Percentiles rank a stretch among this genome's conserved stretches.
Evolutionary conservation across 441 rosid genomes (phyloP).

Genomic region (Adansonia gregorii): DNA sequence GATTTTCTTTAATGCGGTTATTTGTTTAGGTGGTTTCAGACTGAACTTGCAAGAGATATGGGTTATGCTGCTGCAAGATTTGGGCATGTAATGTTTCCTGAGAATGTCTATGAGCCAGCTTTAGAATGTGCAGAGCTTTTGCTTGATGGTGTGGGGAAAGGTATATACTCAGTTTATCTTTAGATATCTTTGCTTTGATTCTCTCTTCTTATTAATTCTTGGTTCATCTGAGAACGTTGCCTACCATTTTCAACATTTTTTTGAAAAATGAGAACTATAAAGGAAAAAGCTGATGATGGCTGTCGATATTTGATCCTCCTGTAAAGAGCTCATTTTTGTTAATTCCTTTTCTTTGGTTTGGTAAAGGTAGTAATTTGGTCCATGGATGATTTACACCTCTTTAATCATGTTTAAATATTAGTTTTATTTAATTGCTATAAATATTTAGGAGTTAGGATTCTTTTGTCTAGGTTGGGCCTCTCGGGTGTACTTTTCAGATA

Average conservation of each 20-base stretch:
- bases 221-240: background rate
- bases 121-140: slow-evolving; percentile 86
- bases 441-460: slow-evolving; percentile 21
- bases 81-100: slow-evolving; percentile 98
- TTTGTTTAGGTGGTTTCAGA: slow-evolving; percentile 84
- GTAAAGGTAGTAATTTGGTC: background rate
- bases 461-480: slow-evolving; percentile 87
- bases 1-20: slow-evolving; percentile 50
- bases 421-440: background rate
- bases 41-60: slow-evolving; percentile 95
- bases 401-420: slow-evolving; percentile 15
- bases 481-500: slow-evolving; percentile 81
- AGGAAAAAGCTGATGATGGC: background rate
- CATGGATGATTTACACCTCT: slow-evolving; percentile 9
- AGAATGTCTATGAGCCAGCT: slow-evolving; percentile 95
- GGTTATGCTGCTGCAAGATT: slow-evolving; percentile 95
- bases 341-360: slow-evolving; percentile 12
- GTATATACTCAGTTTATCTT: slow-evolving; percentile 35
- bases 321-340: background rate
- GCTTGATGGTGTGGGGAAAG: slow-evolving; percentile 90
- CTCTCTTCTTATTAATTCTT: background rate
- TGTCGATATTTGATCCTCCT: background rate
- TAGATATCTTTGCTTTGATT: background rate
- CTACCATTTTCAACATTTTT: background rate
- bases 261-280: background rate